These are phyloP conservation scores for Hortaea werneckii DNA, from an alignment of 2,329 filamentous ascomycete species.

Conservation along the genomic window DNA sequence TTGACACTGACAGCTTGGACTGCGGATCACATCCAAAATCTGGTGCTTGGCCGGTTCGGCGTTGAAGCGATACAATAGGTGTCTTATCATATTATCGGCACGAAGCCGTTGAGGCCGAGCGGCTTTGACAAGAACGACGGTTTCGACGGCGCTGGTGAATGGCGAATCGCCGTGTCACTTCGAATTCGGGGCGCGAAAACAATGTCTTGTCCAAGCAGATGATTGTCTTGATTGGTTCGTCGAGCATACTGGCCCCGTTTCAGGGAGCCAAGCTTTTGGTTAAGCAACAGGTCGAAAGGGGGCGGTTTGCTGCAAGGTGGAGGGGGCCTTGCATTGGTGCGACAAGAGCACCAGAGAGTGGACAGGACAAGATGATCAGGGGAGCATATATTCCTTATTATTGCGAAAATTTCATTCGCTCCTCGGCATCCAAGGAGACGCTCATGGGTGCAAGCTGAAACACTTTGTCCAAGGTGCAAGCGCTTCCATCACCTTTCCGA, in stretches of 20 bases:
- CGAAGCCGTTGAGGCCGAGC: background rate
- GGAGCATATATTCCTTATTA: too few relatives aligned
- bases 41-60: background rate
- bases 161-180: background rate
- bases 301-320: background rate
- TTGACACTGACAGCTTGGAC: background rate
- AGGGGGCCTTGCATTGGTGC: too few relatives aligned
- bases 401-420: too few relatives aligned
- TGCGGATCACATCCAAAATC: background rate
- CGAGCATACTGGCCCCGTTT: background rate
- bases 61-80: background rate
- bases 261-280: background rate
- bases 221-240: background rate
- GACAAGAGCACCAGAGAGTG: too few relatives aligned
- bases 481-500: too few relatives aligned
- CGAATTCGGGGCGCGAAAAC: background rate
- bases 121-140: background rate
- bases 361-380: too few relatives aligned
- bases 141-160: background rate
- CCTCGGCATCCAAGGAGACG: too few relatives aligned
- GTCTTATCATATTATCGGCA: background rate
- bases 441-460: too few relatives aligned
- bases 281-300: background rate
- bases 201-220: background rate
- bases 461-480: too few relatives aligned